Conservation (phyloP, 768 basidiomycete genomes). For the Lyophyllum decastes region DNA sequence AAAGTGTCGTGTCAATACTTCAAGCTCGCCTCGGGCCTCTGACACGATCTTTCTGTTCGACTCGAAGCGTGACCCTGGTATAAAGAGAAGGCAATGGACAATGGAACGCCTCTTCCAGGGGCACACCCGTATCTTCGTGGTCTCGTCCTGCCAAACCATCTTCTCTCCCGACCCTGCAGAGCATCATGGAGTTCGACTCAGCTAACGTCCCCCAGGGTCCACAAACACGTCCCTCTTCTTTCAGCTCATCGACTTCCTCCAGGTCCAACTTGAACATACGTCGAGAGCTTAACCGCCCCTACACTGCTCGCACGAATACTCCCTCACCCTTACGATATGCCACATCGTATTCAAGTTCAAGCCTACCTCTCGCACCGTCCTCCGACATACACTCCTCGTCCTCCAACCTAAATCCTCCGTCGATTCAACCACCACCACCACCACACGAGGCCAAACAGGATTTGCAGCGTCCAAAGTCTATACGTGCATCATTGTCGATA, state of each 20-base stretch:
- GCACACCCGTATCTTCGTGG: not conserved
- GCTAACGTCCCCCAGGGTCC: not conserved
- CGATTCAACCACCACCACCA: not conserved
- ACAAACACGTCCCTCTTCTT: not conserved
- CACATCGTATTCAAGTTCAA: constrained; percentile 11
- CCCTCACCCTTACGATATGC: constrained; percentile 16
- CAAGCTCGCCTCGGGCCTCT: not conserved
- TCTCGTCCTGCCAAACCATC: not conserved
- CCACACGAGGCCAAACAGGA: not conserved
- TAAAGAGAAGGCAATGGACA: not conserved
- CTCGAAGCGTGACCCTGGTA: constrained; percentile 9
- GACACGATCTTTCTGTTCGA: not conserved
- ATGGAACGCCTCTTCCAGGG: not conserved
- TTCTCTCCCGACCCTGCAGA: not conserved
- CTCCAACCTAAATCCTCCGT: not conserved
- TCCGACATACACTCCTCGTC: not conserved
- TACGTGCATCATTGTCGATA: not conserved
- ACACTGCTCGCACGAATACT: constrained; percentile 10
- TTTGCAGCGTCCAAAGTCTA: not conserved
- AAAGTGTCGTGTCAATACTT: constrained; percentile 8
- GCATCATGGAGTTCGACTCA: not conserved
- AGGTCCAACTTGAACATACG: not conserved
- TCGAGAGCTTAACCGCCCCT: constrained; percentile 7
- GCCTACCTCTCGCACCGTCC: not conserved
- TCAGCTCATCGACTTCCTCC: not conserved